Evolutionary conservation across 2,329 filamentous ascomycete genomes (phyloP), one percentile per base, ranked within the genome.

Genomic region (Penicillium digitatum): DNA sequence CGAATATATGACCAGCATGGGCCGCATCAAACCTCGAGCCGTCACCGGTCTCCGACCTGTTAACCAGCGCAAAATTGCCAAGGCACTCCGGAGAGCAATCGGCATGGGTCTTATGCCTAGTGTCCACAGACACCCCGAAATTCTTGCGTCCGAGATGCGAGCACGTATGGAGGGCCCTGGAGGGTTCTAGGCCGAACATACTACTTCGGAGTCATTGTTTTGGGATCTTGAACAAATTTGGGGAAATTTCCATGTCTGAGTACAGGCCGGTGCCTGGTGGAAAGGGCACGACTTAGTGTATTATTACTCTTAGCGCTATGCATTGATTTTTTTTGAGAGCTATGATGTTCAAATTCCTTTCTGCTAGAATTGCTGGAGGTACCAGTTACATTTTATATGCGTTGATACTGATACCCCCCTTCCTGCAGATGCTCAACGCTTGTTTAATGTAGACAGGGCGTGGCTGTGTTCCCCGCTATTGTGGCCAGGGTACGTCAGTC

Each of bases 31-130:
- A 76, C 85, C 88, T 71, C 80, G 83, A n/a, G 81, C 73, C 6
- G 79, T 86, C 24, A 97, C 92, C 0, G 90, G 90, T 14, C 79
- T 99, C 58, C 83, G 90, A 54, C 88, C 89, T 3, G 87, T 89
- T 62, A 97, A 97, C 79, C 94, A 99, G 79, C 83, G 94, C 63
- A 91, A 88, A 76, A 85, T 99, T 70, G 89, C 93, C 59, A 96
- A 95, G 79, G 93, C 95, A 50, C 88, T 99, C 66, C 81, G 94
- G 62, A 83, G 94, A 65, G 87, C 89, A 20, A 87, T 97, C 66
- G 94, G 92, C 1, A 82, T 96, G 69, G 94, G 94, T 16, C 79
- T 97, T 57, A 91, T 97, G 82, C 94, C 94, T 24, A 95, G 87
- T 71, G 87, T 95, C 52, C 89, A 99, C 77, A 79, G 81, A 62